Evolutionary conservation across 345 rosid species (phyloP).

Genomic region (Leavenworthia alabamica): DNA sequence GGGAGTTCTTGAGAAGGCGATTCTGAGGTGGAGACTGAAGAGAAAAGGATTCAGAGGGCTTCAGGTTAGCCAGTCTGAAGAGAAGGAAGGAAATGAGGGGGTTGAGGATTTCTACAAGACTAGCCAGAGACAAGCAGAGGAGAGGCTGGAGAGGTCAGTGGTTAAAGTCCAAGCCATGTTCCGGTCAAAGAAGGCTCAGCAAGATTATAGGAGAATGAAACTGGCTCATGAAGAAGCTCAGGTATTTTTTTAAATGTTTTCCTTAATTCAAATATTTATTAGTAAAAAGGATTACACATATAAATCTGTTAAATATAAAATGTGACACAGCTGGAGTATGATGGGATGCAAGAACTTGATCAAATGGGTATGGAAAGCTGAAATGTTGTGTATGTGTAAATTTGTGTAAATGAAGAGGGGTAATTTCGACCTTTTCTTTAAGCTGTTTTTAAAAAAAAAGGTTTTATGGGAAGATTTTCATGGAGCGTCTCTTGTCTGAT

Average conservation of each 20-base stretch:
- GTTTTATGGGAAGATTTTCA: slow-evolving; percentile 11
- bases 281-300: background rate
- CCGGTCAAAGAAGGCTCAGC: slow-evolving; percentile 92
- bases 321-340: slow-evolving; percentile 59
- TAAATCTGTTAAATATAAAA: background rate
- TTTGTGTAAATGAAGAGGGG: slow-evolving; percentile 20
- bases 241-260: slow-evolving; percentile 33
- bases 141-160: slow-evolving; percentile 77
- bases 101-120: slow-evolving; percentile 75
- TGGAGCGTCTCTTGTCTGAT: slow-evolving; percentile 23
- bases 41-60: slow-evolving; percentile 92
- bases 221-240: slow-evolving; percentile 52
- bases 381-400: slow-evolving; percentile 16
- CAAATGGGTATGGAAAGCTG: slow-evolving; percentile 31
- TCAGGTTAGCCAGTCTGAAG: slow-evolving; percentile 40
- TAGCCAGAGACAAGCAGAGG: slow-evolving; percentile 87
- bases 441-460: slow-evolving; percentile 26
- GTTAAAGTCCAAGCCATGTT: slow-evolving; percentile 85
- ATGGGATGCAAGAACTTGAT: slow-evolving; percentile 35
- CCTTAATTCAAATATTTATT: background rate
- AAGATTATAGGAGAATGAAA: slow-evolving; percentile 85
- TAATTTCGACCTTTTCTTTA: slow-evolving; percentile 1
- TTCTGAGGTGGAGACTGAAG: slow-evolving; percentile 87
- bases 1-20: slow-evolving; percentile 86
- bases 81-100: slow-evolving; percentile 37